Evolutionary conservation across 202 grass and related monocot genomes (phyloP), one percentile per base, ranked within the genome.

Genomic region (Panicum hallii): DNA sequence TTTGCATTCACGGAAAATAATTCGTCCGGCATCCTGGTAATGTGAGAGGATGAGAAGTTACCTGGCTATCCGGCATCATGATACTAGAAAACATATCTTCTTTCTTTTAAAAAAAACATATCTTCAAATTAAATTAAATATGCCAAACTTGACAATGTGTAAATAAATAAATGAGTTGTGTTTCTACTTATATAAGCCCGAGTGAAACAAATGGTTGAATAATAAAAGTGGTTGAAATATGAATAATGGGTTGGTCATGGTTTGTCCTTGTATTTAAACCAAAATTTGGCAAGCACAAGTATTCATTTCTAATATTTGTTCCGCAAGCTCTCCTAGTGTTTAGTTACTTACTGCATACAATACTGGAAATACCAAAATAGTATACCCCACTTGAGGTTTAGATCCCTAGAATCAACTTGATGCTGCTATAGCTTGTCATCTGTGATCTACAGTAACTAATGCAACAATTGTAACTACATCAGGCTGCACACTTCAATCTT

Each of bases 1-100:
- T 79, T 70, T 76, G 30, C 49, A 76, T 76, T 87, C 42, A 58
- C 0, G 42, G 56, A n/a, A 68, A 84, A 7, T 60, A 79, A 45
- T 53, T 62, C 62, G 6, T 62, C 43, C 23, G 23, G 6, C 36
- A 5, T 78, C 32, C 7, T 85, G 36, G 36, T 83, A 83, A 74
- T 26, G 16, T 16, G 74, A 45, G 5, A 11, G 72, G 74, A 26
- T 56, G 14, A 52, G 23, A 22, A 52, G 68, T 68, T 83, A 69
- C 32, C 1, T 60, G 80, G 66, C 57, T 38, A n/a, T 30, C 20
- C 7, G 72, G 70, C 14, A 45, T 11, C 76, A 71, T 67, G 30
- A 45, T 55, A 70, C 53, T 45, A 76, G 50, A 58, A 66, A 11
- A 67, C 9, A 34, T 23, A 46, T 56, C 19, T 72, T 57, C 0